phyloP scores from a whole-genome alignment of 768 basidiomycete species.

The Boletus subparvulus region DNA sequence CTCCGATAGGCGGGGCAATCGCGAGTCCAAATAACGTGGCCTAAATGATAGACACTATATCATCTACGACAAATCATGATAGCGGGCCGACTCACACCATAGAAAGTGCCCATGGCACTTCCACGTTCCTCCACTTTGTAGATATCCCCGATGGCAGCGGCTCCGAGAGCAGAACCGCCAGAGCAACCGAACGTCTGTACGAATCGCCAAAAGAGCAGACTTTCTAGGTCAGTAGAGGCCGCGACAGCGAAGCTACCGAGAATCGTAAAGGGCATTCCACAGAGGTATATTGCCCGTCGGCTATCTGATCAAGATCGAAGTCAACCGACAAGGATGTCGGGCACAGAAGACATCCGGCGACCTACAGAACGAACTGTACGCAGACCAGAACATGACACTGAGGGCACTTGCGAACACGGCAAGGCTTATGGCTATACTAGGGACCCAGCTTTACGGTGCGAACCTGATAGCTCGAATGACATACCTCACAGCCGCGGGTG shows the following conservation, averaged over 20 bases:
- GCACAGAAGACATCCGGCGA: conserved; percentile 1
- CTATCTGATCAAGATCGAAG: conserved; percentile 49
- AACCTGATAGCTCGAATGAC: background rate
- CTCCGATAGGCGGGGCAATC: conserved; percentile 59
- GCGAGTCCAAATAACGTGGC: conserved; percentile 58
- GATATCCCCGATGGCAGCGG: conserved; percentile 64
- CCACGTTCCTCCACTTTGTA: conserved; percentile 63
- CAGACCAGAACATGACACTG: conserved; percentile 52
- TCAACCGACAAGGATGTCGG: background rate
- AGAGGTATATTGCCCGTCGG: conserved; percentile 57
- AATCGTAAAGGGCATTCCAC: conserved; percentile 56
- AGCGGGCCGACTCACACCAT: conserved; percentile 39
- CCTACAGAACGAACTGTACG: conserved; percentile 51
- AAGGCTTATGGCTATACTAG: conserved; percentile 51
- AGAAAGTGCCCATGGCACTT: conserved; percentile 58
- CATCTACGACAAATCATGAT: background rate
- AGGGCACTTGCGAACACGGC: conserved; percentile 46
- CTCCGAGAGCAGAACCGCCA: conserved; percentile 53
- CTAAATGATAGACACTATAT: conserved; percentile 18
- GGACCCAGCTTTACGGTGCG: background rate
- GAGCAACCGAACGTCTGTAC: conserved; percentile 66
- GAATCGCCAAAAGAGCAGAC: conserved; percentile 59
- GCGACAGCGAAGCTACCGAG: conserved; percentile 63
- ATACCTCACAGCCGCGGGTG: conserved; percentile 58
- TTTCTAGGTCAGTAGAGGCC: conserved; percentile 38